Evolutionary conservation across 331 rosid genomes (phyloP).

Genomic region (Malus hybrid): DNA sequence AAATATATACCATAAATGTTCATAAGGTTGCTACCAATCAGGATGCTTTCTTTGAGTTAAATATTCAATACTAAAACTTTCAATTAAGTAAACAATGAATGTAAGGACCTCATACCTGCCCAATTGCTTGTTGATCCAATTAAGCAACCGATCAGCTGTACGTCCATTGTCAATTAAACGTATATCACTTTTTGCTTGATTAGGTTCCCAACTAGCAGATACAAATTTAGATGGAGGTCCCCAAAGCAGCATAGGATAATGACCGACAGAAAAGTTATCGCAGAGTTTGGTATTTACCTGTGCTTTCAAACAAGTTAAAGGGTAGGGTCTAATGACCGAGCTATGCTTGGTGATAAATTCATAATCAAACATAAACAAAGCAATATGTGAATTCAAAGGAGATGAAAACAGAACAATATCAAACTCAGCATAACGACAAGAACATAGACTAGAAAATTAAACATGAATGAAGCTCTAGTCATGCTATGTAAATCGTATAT

Average conservation of each 20-base stretch:
- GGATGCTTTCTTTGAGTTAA: constrained; percentile 7
- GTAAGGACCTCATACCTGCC: constrained; percentile 63
- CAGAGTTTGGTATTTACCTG: constrained; percentile 93
- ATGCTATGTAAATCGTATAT: neutral
- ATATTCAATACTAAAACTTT: neutral
- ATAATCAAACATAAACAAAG: neutral
- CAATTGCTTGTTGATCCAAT: constrained; percentile 77
- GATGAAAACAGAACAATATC: neutral
- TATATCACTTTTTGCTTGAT: constrained; percentile 62
- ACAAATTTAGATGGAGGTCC: constrained; percentile 83
- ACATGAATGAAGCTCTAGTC: neutral
- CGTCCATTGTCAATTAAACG: constrained; percentile 52
- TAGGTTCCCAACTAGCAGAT: constrained; percentile 63
- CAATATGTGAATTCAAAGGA: neutral
- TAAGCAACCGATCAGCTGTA: constrained; percentile 73
- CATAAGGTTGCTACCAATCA: neutral
- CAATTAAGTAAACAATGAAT: constrained; percentile 11
- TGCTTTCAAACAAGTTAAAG: constrained; percentile 71
- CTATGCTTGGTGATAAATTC: constrained; percentile 4
- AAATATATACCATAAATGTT: too few species aligned
- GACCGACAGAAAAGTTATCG: constrained; percentile 82
- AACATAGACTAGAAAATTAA: neutral
- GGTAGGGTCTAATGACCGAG: constrained; percentile 34
- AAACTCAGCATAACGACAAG: neutral
- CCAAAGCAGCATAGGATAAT: constrained; percentile 96